Evolutionary conservation across 2,329 filamentous ascomycete genomes (phyloP), one percentile per base, ranked within the genome.

Genomic region (Ceratocystis cubensis): DNA sequence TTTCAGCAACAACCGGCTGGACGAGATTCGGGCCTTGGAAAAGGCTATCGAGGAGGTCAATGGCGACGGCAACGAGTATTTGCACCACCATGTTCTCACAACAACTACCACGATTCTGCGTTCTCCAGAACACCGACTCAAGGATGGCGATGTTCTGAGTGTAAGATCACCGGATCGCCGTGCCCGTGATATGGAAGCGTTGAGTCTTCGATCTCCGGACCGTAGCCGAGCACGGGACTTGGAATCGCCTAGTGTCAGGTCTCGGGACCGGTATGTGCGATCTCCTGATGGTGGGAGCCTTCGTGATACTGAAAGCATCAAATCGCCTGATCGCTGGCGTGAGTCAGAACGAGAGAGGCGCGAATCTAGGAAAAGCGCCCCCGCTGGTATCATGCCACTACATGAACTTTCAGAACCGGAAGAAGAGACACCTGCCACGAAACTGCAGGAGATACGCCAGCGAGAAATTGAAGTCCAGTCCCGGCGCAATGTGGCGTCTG

Each of bases 391-490:
- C 37, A 44, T 61, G 48, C 64, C 66, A 13, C 33, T 68, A 8
- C 61, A 62, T 7, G 66, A 68, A 20, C 59, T 68, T 45, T 68
- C 66, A 10, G 66, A 68, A 50, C 66, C 64, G 0, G 64, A 65
- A 50, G 66, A 68, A 7, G 59, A 68, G 8, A 33, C 20, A 20
- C 57, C 45, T 17, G 25, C 62, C 2, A 77, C 75, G 15, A 79
- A 78, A 63, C 70, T 83, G 5, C 79, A 82, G 53, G 79, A 82
- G 30, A 78, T 83, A 61, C 74, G 76, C 46, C 74, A 75, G 61
- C 74, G 76, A 25, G 80, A 82, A 70, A 74, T 74, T 50, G 75
- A 77, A 30, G 76, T 30, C n/a, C 33, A 46, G 15, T 63, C 41
- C 25, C 61, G 66, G 6, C 22, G 61, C 22, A 67, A 33, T 37